A percentile compares a stretch with the other conserved stretches of the same genome.
phyloP scores from a whole-genome alignment of 805 yeast species.

The Lachancea thermotolerans region DNA sequence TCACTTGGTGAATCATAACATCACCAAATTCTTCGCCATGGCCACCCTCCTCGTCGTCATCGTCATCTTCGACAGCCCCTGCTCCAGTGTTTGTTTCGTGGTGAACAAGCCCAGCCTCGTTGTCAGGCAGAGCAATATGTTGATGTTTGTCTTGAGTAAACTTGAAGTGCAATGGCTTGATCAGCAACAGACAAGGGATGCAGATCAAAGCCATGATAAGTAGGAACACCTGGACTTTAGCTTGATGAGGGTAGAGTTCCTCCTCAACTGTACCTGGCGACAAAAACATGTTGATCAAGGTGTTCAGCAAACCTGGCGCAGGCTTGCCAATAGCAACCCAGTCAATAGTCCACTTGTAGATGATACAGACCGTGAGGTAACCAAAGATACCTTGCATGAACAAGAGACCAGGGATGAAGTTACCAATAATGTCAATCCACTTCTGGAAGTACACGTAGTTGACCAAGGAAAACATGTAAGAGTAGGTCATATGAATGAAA shows the following conservation, averaged over 20 bases:
- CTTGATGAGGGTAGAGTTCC: slow-evolving; percentile 59
- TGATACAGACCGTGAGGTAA: slow-evolving; percentile 55
- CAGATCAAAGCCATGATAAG: slow-evolving; percentile 56
- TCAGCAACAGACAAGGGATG: slow-evolving; percentile 66
- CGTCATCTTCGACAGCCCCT: slow-evolving; percentile 22
- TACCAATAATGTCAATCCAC: slow-evolving; percentile 60
- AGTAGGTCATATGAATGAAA: slow-evolving; percentile 66
- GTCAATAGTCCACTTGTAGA: slow-evolving; percentile 69
- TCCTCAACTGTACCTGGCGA: slow-evolving; percentile 66
- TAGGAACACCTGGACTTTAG: slow-evolving; percentile 50
- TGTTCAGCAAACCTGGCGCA: slow-evolving; percentile 68
- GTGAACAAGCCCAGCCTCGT: slow-evolving; percentile 10
- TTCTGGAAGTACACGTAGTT: slow-evolving; percentile 54
- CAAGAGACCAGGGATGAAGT: slow-evolving; percentile 64
- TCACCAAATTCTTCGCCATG: slow-evolving; percentile 54
- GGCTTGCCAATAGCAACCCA: slow-evolving; percentile 57
- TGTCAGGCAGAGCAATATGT: slow-evolving; percentile 16
- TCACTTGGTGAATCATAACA: slow-evolving; percentile 70
- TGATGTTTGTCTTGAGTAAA: slow-evolving; percentile 31
- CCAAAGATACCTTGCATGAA: slow-evolving; percentile 77
- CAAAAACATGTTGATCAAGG: slow-evolving; percentile 70
- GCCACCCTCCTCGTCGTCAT: slow-evolving; percentile 39
- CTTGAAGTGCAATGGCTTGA: slow-evolving; percentile 41
- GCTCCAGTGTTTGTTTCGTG: slow-evolving; percentile 4
- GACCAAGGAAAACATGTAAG: slow-evolving; percentile 59